Evolutionary conservation across 805 yeast species (phyloP).

Genomic region (Sugiyamaella americana): DNA sequence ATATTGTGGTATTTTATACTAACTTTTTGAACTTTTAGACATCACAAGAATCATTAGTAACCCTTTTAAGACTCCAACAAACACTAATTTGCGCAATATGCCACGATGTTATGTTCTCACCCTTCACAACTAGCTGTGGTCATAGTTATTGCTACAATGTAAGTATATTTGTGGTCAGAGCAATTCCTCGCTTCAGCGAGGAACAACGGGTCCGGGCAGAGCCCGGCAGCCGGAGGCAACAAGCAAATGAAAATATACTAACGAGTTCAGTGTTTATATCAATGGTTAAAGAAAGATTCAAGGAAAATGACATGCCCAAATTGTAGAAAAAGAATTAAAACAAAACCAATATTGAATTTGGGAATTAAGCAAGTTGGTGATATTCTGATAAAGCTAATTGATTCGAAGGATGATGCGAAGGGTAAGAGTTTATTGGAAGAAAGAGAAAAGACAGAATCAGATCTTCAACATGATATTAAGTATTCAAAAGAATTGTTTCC

Average conservation of each 20-base stretch:
- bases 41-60: background rate
- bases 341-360: conserved; percentile 14
- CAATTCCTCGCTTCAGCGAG: background rate
- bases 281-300: conserved; percentile 26
- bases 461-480: conserved; percentile 22
- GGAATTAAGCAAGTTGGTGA: conserved; percentile 11
- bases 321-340: conserved; percentile 17
- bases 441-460: conserved; percentile 7
- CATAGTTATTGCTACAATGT: conserved; percentile 57
- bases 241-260: background rate
- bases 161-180: conserved; percentile 1
- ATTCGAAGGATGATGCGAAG: conserved; percentile 1
- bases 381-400: conserved; percentile 4
- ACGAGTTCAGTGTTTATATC: conserved; percentile 22
- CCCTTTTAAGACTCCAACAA: conserved; percentile 17
- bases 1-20: background rate
- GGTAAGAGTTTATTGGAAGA: conserved; percentile 5
- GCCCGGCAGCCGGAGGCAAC: background rate
- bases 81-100: conserved; percentile 47
- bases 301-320: conserved; percentile 20
- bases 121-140: conserved; percentile 54
- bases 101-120: conserved; percentile 54
- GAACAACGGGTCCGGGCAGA: background rate
- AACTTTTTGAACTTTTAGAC: background rate
- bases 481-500: conserved; percentile 40